A percentile compares a stretch with the other conserved stretches of the same genome.
Evolutionary conservation across 2,329 filamentous ascomycete species (phyloP).

Genomic region (Claviceps africana): DNA sequence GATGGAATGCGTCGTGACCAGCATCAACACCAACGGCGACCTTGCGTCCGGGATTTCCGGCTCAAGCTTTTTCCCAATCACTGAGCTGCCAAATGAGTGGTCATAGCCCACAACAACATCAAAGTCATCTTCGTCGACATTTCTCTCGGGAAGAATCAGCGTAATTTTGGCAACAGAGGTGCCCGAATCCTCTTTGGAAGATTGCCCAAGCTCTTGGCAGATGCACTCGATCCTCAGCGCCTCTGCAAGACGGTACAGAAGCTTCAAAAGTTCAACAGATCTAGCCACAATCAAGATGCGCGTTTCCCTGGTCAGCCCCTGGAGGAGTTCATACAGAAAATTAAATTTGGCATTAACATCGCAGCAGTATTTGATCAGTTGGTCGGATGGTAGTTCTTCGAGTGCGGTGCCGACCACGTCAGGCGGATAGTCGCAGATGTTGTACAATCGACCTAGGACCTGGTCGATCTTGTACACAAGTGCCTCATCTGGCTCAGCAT

Average conservation of each 20-base stretch:
- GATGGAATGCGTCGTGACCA: constrained; percentile 37
- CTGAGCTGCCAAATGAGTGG: constrained; percentile 29
- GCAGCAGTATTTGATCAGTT: constrained; percentile 37
- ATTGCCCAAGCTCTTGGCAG: constrained; percentile 18
- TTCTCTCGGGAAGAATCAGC: constrained; percentile 27
- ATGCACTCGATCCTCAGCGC: constrained; percentile 23
- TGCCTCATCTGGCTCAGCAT: constrained; percentile 22
- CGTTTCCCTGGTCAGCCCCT: constrained; percentile 27
- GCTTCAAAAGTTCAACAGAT: constrained; percentile 33
- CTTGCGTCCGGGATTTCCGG: constrained; percentile 7
- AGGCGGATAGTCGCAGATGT: constrained; percentile 44
- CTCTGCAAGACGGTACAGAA: constrained; percentile 36
- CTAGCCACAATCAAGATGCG: constrained; percentile 41
- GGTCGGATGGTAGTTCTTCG: constrained; percentile 22
- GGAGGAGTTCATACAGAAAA: constrained; percentile 43
- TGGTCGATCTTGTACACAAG: constrained; percentile 33
- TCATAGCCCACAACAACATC: constrained; percentile 43
- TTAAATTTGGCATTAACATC: constrained; percentile 46
- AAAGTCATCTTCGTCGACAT: constrained; percentile 24
- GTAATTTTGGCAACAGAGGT: constrained; percentile 25
- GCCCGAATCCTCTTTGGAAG: constrained; percentile 13
- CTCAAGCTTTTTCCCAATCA: constrained; percentile 3
- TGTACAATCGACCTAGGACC: constrained; percentile 36
- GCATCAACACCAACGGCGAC: constrained; percentile 31
- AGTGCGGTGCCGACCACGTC: constrained; percentile 32